These are phyloP conservation scores for Rhizophagus sp. DNA, from an alignment of 192 early-diverging fungal genomes.

Conservation along the genomic window DNA sequence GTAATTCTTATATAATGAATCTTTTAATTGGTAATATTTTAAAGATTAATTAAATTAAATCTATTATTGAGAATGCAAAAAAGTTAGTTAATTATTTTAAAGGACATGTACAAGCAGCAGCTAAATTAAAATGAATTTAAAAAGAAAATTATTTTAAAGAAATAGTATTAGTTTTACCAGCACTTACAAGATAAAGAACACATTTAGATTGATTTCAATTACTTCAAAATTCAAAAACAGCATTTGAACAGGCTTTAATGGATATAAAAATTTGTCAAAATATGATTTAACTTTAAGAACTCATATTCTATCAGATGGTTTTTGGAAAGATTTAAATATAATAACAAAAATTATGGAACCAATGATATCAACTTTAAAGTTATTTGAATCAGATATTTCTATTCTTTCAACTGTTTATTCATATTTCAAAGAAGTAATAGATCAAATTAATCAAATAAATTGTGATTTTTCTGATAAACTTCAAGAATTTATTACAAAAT, in stretches of 20 bases:
- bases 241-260: neutral
- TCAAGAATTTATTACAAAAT: neutral
- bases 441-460: neutral
- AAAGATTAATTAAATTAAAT: neutral
- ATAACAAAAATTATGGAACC: neutral
- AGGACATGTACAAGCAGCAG: neutral
- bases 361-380: neutral
- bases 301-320: neutral
- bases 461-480: neutral
- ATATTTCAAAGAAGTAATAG: neutral
- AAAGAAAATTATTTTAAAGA: neutral
- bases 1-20: constrained; percentile 1
- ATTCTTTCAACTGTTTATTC: neutral
- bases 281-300: neutral
- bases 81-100: neutral
- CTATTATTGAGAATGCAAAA: neutral
- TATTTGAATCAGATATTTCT: constrained; percentile 1
- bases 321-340: neutral
- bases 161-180: neutral
- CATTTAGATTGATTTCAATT: neutral
- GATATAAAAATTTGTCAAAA: neutral
- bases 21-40: constrained; percentile 8
- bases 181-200: neutral
- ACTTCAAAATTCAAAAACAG: neutral
- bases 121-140: neutral